phyloP scores from a whole-genome alignment of 2,329 filamentous ascomycete genomes.

The Penicillium palitans region DNA sequence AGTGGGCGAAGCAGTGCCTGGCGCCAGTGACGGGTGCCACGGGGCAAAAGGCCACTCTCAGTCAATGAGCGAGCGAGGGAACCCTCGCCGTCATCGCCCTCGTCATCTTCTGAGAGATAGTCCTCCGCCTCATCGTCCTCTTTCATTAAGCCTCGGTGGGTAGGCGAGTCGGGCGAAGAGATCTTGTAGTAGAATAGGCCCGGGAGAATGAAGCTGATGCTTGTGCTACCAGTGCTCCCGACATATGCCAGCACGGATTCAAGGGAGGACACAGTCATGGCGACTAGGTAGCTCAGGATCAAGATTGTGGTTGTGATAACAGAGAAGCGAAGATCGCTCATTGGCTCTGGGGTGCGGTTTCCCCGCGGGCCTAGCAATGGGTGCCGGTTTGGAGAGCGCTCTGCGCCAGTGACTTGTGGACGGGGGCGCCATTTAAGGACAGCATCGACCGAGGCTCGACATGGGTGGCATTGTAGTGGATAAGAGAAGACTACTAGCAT shows the following conservation, averaged over 20 bases:
- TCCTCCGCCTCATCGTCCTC: constrained; percentile 75
- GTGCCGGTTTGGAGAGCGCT: constrained; percentile 46
- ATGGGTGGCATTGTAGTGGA: constrained; percentile 92
- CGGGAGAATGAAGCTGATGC: constrained; percentile 94
- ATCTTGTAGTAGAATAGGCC: constrained; percentile 99
- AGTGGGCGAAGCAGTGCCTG: constrained; percentile 66
- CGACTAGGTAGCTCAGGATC: constrained; percentile 78
- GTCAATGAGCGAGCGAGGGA: constrained; percentile 48
- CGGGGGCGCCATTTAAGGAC: constrained; percentile 86
- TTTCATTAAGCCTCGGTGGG: constrained; percentile 84
- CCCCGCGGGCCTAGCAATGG: constrained; percentile 43
- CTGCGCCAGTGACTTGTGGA: constrained; percentile 37
- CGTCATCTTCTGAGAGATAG: constrained; percentile 49
- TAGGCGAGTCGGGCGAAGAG: constrained; percentile 78
- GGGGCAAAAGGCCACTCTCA: constrained; percentile 60
- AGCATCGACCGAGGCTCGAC: constrained; percentile 89
- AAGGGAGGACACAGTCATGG: constrained; percentile 85
- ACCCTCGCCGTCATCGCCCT: constrained; percentile 37
- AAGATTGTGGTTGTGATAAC: constrained; percentile 84
- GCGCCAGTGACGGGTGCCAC: constrained; percentile 64
- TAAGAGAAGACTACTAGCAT: constrained; percentile 95
- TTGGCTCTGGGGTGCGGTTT: constrained; percentile 57
- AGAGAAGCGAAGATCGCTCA: constrained; percentile 87
- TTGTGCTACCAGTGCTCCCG: constrained; percentile 88
- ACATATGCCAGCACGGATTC: constrained; percentile 94